Conservation (phyloP, 2,329 filamentous ascomycete genomes). For the Penicillium sp. region DNA sequence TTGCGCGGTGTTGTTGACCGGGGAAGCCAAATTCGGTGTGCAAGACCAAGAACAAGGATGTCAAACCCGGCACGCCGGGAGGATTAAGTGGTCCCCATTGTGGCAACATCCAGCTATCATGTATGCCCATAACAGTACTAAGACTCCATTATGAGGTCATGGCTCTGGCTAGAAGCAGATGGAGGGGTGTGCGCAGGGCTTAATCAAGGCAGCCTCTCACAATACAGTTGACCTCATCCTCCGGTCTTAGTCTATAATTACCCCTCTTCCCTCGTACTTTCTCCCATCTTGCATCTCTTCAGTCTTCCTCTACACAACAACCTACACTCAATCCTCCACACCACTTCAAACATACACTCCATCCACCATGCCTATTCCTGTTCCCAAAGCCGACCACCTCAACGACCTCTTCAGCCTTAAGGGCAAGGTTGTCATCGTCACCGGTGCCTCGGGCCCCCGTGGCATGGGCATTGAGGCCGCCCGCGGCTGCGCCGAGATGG, state of each 20-base stretch:
- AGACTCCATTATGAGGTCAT: slow-evolving; percentile 19
- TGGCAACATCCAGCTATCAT: neutral
- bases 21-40: neutral
- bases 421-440: slow-evolving; percentile 37
- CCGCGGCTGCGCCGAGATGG: slow-evolving; percentile 65
- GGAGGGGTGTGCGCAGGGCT: neutral
- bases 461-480: slow-evolving; percentile 70
- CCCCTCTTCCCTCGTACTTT: neutral
- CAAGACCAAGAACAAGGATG: neutral
- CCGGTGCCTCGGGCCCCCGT: slow-evolving; percentile 59
- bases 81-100: neutral
- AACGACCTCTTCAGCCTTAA: slow-evolving; percentile 50
- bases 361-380: slow-evolving; percentile 39
- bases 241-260: neutral
- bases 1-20: slow-evolving; percentile 1
- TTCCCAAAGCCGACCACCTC: slow-evolving; percentile 37
- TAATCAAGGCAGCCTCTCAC: slow-evolving; percentile 1
- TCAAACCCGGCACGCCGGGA: slow-evolving; percentile 1
- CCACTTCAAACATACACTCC: neutral
- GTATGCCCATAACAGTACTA: neutral
- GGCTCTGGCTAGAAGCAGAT: neutral
- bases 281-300: neutral
- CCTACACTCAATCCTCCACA: neutral
- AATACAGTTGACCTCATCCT: neutral
- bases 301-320: neutral